These are phyloP conservation scores for Toxoplasma gondii DNA, from an alignment of 169 alveolate genomes.

Conservation along the genomic window DNA sequence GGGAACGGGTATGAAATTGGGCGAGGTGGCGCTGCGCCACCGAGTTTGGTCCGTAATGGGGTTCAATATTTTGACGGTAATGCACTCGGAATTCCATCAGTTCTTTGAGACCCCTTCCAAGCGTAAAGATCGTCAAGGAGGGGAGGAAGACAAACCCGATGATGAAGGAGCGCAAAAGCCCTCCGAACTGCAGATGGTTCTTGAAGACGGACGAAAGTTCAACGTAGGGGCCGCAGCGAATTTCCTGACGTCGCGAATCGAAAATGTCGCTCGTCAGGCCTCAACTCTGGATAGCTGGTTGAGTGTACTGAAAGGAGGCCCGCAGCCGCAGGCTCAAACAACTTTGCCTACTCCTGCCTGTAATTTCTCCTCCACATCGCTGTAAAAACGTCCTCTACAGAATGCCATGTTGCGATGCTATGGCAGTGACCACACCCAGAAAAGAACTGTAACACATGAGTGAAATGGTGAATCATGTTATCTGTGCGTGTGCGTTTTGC, in stretches of 20 bases:
- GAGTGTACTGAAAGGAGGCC: constrained; percentile 5
- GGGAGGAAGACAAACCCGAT: neutral
- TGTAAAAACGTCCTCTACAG: too few relatives aligned
- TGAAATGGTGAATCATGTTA: too few relatives aligned
- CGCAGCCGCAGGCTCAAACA: neutral
- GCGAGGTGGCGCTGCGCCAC: constrained; percentile 49
- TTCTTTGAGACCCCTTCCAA: neutral
- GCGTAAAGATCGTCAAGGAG: neutral
- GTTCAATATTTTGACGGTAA: constrained; percentile 16
- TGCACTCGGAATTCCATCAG: constrained; percentile 39
- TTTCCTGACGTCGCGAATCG: neutral
- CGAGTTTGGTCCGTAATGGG: constrained; percentile 48
- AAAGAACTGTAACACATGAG: too few relatives aligned
- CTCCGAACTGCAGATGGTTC: neutral
- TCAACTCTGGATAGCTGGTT: constrained; percentile 6
- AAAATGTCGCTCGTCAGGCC: constrained; percentile 16
- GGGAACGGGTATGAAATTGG: constrained; percentile 47
- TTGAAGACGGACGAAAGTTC: constrained; percentile 4
- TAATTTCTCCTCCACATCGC: neutral
- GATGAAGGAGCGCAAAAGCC: neutral
- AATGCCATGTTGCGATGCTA: too few relatives aligned
- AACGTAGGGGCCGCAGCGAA: constrained; percentile 25
- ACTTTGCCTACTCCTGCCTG: neutral
- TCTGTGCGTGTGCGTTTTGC: too few relatives aligned
- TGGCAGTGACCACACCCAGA: too few relatives aligned